phyloP scores from a whole-genome alignment of 2,329 filamentous ascomycete species.

The Beauveria bassiana region DNA sequence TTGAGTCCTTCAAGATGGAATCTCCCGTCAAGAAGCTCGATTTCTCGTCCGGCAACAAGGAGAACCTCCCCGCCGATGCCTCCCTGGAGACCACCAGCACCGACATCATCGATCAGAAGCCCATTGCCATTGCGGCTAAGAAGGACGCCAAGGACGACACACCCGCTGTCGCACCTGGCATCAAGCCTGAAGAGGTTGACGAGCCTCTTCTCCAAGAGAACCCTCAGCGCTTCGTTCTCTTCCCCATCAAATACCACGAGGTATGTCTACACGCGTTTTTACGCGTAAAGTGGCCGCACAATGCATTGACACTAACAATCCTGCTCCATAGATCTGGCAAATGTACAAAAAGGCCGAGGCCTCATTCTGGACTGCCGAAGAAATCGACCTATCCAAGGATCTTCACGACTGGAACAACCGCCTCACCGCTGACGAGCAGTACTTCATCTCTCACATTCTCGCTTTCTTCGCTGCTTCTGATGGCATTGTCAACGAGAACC shows the following conservation, averaged over 20 bases:
- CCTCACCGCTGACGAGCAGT: conserved; percentile 92
- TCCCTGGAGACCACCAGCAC: conserved; percentile 38
- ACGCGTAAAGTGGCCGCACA: conserved; percentile 60
- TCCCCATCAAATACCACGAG: conserved; percentile 99
- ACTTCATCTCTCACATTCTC: conserved; percentile 96
- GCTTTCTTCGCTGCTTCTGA: conserved; percentile 99
- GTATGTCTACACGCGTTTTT: conserved; percentile 54
- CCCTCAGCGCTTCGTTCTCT: conserved; percentile 90
- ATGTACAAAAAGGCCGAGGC: conserved; percentile 99
- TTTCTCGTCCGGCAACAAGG: conserved; percentile 69
- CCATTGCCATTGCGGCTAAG: conserved; percentile 38
- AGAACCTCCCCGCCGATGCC: conserved; percentile 57
- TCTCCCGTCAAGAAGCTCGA: conserved; percentile 86
- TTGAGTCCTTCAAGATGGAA: conserved; percentile 87
- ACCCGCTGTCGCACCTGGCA: conserved; percentile 36
- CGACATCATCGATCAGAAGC: conserved; percentile 53
- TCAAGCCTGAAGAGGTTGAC: conserved; percentile 64
- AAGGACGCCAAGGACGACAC: conserved; percentile 39
- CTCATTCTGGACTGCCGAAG: conserved; percentile 99
- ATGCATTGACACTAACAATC: conserved; percentile 30
- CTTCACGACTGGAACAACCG: conserved; percentile 99
- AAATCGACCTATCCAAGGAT: conserved; percentile 98
- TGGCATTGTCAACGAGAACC: conserved; percentile 99
- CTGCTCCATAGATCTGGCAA: conserved; percentile 76
- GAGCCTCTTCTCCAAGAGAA: conserved; percentile 96